Conservation (phyloP, 257 asterid species). For the Thymus quinquecostatus region DNA sequence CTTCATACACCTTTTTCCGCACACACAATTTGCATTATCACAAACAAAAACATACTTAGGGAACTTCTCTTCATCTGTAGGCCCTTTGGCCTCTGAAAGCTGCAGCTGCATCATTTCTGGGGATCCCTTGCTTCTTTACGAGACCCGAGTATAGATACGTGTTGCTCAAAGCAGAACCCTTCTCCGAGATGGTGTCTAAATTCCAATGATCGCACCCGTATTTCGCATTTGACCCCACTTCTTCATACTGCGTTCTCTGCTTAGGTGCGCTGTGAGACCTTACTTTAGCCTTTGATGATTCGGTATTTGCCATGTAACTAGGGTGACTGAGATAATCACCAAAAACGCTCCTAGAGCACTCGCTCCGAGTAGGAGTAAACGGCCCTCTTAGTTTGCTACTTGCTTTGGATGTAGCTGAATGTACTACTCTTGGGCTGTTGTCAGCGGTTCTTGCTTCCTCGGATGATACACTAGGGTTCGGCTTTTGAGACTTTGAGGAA, state of each 20-base stretch:
- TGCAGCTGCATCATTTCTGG: constrained; percentile 29
- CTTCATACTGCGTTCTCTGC: constrained; percentile 75
- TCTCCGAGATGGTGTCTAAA: constrained; percentile 62
- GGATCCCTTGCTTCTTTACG: constrained; percentile 40
- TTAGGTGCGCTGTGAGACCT: constrained; percentile 94
- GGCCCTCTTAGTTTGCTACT: constrained; percentile 54
- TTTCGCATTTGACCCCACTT: constrained; percentile 32
- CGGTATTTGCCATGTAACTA: constrained; percentile 82
- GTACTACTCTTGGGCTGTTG: constrained; percentile 62
- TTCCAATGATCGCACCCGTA: constrained; percentile 49
- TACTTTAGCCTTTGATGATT: constrained; percentile 76
- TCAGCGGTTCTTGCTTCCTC: constrained; percentile 68
- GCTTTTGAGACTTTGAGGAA: constrained; percentile 53
- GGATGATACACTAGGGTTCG: constrained; percentile 77
- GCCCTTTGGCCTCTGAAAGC: constrained; percentile 35
- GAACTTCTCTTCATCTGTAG: constrained; percentile 22
- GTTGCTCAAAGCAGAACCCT: constrained; percentile 45
- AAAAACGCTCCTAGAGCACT: constrained; percentile 64
- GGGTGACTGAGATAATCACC: constrained; percentile 71
- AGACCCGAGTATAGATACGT: constrained; percentile 38
- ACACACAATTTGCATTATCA: constrained; percentile 15
- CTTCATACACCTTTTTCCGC: constrained; percentile 1
- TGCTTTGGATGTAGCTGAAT: constrained; percentile 62
- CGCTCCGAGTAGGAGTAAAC: constrained; percentile 64
- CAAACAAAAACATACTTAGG: constrained; percentile 24